Percentiles rank a stretch among this genome's conserved stretches.
Conservation (phyloP, 176 grass and related monocot genomes). For the Aegilops speltoides region DNA sequence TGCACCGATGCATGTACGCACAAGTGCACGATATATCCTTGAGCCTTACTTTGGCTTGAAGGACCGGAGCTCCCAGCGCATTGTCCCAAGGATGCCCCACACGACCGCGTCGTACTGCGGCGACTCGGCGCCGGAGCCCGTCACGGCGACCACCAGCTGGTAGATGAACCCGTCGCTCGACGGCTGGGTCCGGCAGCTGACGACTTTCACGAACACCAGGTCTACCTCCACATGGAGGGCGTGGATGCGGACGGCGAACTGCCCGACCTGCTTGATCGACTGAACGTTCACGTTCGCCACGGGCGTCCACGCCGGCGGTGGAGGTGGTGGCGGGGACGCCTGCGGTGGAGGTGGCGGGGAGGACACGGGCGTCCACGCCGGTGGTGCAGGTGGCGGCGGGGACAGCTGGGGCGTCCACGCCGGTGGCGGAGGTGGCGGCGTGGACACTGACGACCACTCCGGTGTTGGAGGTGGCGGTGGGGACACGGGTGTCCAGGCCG, state of each 20-base stretch:
- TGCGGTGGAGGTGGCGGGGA: neutral
- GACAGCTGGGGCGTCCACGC: neutral
- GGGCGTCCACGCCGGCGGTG: slow-evolving; percentile 16
- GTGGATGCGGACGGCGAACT: slow-evolving; percentile 32
- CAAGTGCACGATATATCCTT: neutral
- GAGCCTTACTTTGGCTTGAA: slow-evolving; percentile 23
- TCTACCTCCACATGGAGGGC: neutral
- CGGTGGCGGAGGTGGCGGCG: neutral
- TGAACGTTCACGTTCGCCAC: slow-evolving; percentile 23
- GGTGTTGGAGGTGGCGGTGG: neutral
- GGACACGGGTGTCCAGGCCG: neutral
- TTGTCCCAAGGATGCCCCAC: slow-evolving; percentile 34
- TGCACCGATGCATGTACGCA: neutral
- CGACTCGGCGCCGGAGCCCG: neutral
- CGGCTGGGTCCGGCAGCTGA: slow-evolving; percentile 32
- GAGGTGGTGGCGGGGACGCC: neutral
- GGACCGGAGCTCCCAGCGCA: slow-evolving; percentile 30
- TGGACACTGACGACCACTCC: no score
- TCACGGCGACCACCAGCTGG: slow-evolving; percentile 18
- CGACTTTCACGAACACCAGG: neutral
- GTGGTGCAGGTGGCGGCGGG: neutral
- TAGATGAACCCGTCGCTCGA: slow-evolving; percentile 30
- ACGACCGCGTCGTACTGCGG: slow-evolving; percentile 3
- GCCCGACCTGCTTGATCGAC: slow-evolving; percentile 21
- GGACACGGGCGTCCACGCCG: neutral